Percentiles rank a stretch among this genome's conserved stretches.
phyloP scores from a whole-genome alignment of 1,284 basidiomycete genomes.

The Malassezia sympodialis region DNA sequence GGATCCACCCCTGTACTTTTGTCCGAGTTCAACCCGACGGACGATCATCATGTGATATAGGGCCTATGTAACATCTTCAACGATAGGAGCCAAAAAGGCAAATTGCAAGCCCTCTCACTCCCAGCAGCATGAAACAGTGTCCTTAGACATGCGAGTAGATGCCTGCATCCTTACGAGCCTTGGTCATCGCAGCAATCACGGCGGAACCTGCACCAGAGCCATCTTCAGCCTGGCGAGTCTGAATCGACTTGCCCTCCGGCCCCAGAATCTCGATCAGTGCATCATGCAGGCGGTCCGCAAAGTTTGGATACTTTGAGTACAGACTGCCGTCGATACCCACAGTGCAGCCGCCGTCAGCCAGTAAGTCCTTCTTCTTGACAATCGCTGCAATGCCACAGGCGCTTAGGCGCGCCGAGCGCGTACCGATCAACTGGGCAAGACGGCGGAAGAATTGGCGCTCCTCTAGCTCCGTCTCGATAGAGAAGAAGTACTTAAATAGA shows the following conservation, averaged over 20 bases:
- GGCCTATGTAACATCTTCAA: constrained; percentile 8
- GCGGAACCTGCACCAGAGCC: constrained; percentile 43
- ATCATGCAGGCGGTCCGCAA: constrained; percentile 37
- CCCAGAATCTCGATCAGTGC: constrained; percentile 47
- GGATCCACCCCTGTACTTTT: neutral
- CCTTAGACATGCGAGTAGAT: constrained; percentile 22
- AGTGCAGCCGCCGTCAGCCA: constrained; percentile 33
- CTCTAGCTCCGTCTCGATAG: constrained; percentile 39
- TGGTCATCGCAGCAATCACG: constrained; percentile 46
- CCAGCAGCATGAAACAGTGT: neutral
- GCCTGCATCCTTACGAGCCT: constrained; percentile 31
- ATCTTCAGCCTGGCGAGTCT: constrained; percentile 43
- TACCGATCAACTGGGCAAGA: constrained; percentile 58
- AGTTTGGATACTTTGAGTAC: constrained; percentile 45
- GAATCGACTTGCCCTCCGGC: constrained; percentile 33
- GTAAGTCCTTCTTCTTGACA: constrained; percentile 41
- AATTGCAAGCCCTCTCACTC: neutral
- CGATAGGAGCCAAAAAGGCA: neutral
- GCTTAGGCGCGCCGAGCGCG: constrained; percentile 40
- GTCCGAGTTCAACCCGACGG: constrained; percentile 4
- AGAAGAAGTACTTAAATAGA: constrained; percentile 60
- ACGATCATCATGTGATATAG: neutral
- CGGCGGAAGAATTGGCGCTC: constrained; percentile 51
- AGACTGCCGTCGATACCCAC: constrained; percentile 41
- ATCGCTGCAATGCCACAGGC: constrained; percentile 44